These are phyloP conservation scores for Funneliformis geosporum DNA, from an alignment of 192 early-diverging fungal genomes.

Conservation along the genomic window DNA sequence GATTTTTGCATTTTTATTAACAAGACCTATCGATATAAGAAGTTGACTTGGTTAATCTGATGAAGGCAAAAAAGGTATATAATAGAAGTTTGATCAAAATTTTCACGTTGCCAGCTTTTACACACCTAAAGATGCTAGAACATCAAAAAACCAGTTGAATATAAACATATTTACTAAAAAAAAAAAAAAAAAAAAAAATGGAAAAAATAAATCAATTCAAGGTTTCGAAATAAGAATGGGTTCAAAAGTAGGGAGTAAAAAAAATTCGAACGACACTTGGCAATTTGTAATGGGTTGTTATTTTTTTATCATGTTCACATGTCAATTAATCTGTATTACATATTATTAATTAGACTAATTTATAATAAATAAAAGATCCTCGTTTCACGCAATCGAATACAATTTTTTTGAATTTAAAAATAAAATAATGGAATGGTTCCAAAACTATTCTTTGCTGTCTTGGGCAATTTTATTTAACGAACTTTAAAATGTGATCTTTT, in stretches of 20 bases:
- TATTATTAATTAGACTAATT: neutral
- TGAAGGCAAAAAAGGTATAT: neutral
- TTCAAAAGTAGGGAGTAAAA: neutral
- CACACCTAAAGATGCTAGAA: conserved; percentile 88
- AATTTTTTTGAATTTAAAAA: too few relatives aligned
- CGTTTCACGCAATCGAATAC: too few relatives aligned
- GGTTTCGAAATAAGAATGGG: neutral
- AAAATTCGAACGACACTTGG: neutral
- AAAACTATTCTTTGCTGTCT: too few relatives aligned
- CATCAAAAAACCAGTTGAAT: conserved; percentile 97
- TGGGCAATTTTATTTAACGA: too few relatives aligned
- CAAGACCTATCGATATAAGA: conserved; percentile 67
- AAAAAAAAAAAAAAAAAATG: neutral
- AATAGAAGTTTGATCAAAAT: neutral
- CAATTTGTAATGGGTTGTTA: neutral
- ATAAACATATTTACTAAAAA: conserved; percentile 74
- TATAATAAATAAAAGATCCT: too few relatives aligned
- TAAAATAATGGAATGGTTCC: too few relatives aligned
- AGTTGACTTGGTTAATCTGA: neutral
- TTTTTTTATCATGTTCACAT: neutral
- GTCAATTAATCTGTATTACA: neutral
- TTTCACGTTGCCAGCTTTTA: neutral
- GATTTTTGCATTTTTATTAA: conserved; percentile 99
- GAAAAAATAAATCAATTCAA: neutral
- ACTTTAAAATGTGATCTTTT: too few relatives aligned